Percentiles rank a stretch among this genome's conserved stretches.
phyloP scores from a whole-genome alignment of 139 green algal genomes.

The Coelastrella sp. region DNA sequence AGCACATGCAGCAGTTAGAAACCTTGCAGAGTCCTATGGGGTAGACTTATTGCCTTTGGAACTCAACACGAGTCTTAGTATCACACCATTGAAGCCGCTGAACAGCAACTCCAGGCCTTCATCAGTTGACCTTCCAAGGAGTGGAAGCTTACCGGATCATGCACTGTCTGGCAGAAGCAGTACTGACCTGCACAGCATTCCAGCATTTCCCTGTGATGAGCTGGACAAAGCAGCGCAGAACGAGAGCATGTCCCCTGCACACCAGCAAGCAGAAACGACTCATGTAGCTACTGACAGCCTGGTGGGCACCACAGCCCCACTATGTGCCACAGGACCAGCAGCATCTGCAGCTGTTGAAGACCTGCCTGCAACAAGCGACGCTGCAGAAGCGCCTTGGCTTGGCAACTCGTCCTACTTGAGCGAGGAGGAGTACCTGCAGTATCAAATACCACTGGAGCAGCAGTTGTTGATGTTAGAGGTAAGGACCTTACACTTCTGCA shows the following conservation, averaged over 20 bases:
- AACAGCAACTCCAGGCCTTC: not conserved
- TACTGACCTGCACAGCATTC: not conserved
- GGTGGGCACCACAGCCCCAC: no score
- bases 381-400: not conserved
- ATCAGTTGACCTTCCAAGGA: not conserved
- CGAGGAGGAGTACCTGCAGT: constrained; percentile 26
- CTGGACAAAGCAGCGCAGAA: no score
- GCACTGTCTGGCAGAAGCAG: not conserved
- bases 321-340: not conserved
- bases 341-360: not conserved
- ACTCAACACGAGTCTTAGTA: not conserved
- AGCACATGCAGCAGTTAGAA: constrained; percentile 40
- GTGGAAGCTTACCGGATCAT: not conserved
- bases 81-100: not conserved
- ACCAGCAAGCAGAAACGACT: no score
- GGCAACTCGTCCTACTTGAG: not conserved
- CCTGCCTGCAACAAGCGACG: not conserved
- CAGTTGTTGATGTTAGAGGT: constrained; percentile 33
- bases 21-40: constrained; percentile 41
- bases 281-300: no score
- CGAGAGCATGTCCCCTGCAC: no score
- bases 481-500: not conserved
- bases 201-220: no score
- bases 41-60: constrained; percentile 37
- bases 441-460: not conserved